A percentile compares a stretch with the other conserved stretches of the same genome.
Conservation (phyloP, 768 basidiomycete species). For the Gelatoporia subvermispora region DNA sequence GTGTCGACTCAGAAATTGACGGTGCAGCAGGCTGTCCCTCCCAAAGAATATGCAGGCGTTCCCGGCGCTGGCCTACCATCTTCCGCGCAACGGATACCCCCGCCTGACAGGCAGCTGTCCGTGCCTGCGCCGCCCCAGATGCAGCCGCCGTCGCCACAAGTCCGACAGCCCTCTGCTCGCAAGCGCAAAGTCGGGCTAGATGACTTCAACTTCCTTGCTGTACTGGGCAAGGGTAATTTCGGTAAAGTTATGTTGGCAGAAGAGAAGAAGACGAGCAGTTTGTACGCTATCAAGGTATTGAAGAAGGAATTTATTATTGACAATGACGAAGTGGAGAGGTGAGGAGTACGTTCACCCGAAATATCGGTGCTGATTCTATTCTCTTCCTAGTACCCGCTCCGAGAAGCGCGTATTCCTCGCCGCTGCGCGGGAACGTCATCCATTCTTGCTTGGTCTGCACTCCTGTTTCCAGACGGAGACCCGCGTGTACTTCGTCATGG, state of each 20-base stretch:
- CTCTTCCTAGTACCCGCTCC: slow-evolving; percentile 75
- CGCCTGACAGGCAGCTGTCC: slow-evolving; percentile 19
- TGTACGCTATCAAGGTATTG: slow-evolving; percentile 99
- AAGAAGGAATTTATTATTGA: slow-evolving; percentile 99
- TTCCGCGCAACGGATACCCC: slow-evolving; percentile 14
- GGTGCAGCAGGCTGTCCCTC: slow-evolving; percentile 26
- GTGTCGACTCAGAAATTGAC: slow-evolving; percentile 19
- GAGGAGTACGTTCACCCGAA: slow-evolving; percentile 13
- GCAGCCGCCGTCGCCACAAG: slow-evolving; percentile 33
- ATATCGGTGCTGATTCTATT: not conserved
- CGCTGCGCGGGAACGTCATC: slow-evolving; percentile 95
- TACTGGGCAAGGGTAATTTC: slow-evolving; percentile 98
- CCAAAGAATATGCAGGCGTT: slow-evolving; percentile 1
- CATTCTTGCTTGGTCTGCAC: slow-evolving; percentile 93
- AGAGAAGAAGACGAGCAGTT: slow-evolving; percentile 83
- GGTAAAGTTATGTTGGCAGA: slow-evolving; percentile 99
- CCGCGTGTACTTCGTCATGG: slow-evolving; percentile 99
- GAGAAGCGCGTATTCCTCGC: slow-evolving; percentile 98
- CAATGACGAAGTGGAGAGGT: slow-evolving; percentile 99
- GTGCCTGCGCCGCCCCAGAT: slow-evolving; percentile 28
- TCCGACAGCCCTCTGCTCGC: slow-evolving; percentile 35
- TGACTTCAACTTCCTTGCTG: slow-evolving; percentile 98
- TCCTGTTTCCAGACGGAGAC: slow-evolving; percentile 99
- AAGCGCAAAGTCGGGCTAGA: slow-evolving; percentile 92
- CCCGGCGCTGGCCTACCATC: slow-evolving; percentile 5